Base-by-base conservation (phyloP, 108 stramenopile species). In the Halocafeteria seosinensis region DNA sequence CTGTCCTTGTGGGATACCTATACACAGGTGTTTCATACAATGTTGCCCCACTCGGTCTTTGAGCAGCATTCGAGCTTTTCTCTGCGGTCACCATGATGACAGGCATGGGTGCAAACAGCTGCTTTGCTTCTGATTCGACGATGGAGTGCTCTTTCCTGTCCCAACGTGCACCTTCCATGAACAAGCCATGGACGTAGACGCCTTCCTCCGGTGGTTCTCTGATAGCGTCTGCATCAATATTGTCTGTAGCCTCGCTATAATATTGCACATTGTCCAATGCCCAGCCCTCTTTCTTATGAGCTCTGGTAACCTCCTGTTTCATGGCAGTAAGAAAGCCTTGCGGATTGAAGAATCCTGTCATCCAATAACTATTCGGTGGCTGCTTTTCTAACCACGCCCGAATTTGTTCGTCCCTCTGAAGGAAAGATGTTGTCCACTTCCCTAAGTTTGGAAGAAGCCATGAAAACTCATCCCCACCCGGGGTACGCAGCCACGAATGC, bases 1-100 rank as follows among this genome's bases (percentile, higher is more conserved):
- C 81, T 3, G 80, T 79, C 1, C 81, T 53, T 9, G 34, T 59
- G n/a, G 72, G 61, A 38, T 83, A 83, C 77, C 81, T 81, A 76
- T 83, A 83, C 33, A 75, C 70, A 1, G 81, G 80, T 34, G 73
- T 71, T 38, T 67, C 70, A 55, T 69, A 80, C 9, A 37, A 32
- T 0, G 64, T 58, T 65, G 61, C 36, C 31, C 9, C 52, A 8
- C 29, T 6, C 2, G 57, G 17, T 32, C 29, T 38, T 25, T 37
- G 31, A 35, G 3, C n/a, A 37, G 66, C 65, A 27, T 31, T 34
- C 37, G 65, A 28, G 29, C 0, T 4, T 35, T 66, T 67, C 23
- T 67, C 51, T 24, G 74, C 71, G 12, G 77, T 62, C 12, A 78
- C 62, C 42, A 55, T 42, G 17, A 78, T 60, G 21, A 78, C 57